phyloP scores from a whole-genome alignment of 2,329 filamentous ascomycete species.

The Myriangium duriaei region DNA sequence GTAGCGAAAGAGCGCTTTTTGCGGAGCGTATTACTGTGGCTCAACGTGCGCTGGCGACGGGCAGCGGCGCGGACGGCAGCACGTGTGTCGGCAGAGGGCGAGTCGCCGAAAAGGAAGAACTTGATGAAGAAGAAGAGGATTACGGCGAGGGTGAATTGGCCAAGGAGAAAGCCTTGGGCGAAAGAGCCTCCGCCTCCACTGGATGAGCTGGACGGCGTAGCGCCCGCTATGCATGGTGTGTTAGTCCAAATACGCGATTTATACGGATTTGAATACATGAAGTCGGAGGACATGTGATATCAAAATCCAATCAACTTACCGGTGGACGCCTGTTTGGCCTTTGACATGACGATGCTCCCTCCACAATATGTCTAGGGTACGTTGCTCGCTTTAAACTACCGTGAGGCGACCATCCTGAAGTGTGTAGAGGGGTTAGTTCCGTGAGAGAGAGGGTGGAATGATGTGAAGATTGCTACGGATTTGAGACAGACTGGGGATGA shows the following conservation, averaged over 20 bases:
- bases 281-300: no score
- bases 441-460: no score
- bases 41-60: conserved; percentile 58
- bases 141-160: conserved; percentile 83
- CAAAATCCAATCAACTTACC: no score
- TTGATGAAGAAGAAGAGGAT: conserved; percentile 93
- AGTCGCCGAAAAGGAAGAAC: conserved; percentile 98
- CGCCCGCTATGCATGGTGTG: no score
- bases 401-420: no score
- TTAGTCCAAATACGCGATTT: no score
- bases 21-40: conserved; percentile 40
- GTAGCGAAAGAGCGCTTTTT: conserved; percentile 49
- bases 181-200: conserved; percentile 45
- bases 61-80: conserved; percentile 64
- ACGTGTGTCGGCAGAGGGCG: conserved; percentile 69
- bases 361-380: no score
- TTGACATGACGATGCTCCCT: conserved; percentile 21
- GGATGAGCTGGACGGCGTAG: not conserved
- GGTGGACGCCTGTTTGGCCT: conserved; percentile 19
- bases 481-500: no score
- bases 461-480: no score
- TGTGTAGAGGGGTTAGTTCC: no score
- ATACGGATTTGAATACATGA: no score
- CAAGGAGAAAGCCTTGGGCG: conserved; percentile 83
- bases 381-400: no score